Conservation (phyloP, 2,329 filamentous ascomycete genomes). For the Coniochaeta sp. region DNA sequence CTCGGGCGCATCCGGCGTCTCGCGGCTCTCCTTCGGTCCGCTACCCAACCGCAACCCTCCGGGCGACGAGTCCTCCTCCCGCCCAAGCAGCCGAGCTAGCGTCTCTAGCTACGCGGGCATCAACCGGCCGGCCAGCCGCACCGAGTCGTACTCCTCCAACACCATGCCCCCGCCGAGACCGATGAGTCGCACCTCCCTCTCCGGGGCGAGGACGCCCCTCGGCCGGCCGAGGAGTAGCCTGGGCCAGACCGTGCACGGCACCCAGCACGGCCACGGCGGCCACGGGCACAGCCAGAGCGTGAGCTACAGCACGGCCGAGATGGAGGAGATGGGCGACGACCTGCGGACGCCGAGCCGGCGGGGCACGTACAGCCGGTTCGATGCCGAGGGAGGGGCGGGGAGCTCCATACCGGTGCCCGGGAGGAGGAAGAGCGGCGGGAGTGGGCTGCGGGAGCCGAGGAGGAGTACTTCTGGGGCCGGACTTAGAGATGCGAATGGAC, state of each 20-base stretch:
- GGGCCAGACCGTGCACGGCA: constrained; percentile 21
- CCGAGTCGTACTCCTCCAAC: constrained; percentile 25
- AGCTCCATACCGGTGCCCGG: constrained; percentile 31
- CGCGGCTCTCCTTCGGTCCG: constrained; percentile 56
- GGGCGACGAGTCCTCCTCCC: constrained; percentile 39
- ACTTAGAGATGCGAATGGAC: constrained; percentile 12
- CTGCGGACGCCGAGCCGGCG: constrained; percentile 46
- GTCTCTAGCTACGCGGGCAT: constrained; percentile 35
- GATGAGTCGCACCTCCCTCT: constrained; percentile 56
- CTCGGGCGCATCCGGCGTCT: constrained; percentile 40
- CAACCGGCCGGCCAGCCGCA: constrained; percentile 45
- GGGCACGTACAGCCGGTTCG: constrained; percentile 43
- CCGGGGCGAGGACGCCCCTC: constrained; percentile 55
- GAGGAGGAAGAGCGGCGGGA: constrained; percentile 20
- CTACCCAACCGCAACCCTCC: constrained; percentile 48
- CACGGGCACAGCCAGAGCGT: constrained; percentile 51
- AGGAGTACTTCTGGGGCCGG: constrained; percentile 32
- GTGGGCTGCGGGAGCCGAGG: constrained; percentile 8
- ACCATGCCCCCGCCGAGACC: constrained; percentile 46
- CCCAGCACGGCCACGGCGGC: constrained; percentile 39
- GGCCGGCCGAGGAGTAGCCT: constrained; percentile 68
- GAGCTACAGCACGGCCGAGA: constrained; percentile 45
- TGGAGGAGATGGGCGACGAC: constrained; percentile 29
- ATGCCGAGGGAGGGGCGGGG: constrained; percentile 28
- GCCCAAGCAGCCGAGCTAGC: constrained; percentile 69